phyloP scores from a whole-genome alignment of 495 filamentous ascomycete species.

The Aspergillus conjunctus region DNA sequence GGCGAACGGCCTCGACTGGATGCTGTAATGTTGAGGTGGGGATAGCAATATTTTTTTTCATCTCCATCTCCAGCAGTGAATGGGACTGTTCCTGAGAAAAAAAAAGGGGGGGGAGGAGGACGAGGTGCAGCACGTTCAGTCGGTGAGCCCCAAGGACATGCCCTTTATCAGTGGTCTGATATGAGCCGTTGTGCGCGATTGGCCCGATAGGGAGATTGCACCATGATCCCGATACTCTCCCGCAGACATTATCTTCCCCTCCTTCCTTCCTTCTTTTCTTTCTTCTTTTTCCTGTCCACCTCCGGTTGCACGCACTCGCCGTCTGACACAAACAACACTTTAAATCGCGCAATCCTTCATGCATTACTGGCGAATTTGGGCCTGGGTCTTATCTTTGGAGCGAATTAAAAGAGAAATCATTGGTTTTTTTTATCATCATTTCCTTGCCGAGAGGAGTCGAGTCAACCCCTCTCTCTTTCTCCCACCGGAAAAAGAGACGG shows the following conservation, averaged over 20 bases:
- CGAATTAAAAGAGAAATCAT: slow-evolving; percentile 13
- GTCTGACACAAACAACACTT: slow-evolving; percentile 17
- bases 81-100: not conserved
- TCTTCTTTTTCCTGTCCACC: slow-evolving; percentile 4
- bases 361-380: slow-evolving; percentile 41
- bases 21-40: slow-evolving; percentile 52
- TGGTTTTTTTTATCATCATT: not conserved
- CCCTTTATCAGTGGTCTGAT: slow-evolving; percentile 19
- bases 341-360: slow-evolving; percentile 25
- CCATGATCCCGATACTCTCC: not conserved
- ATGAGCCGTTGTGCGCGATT: slow-evolving; percentile 19
- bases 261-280: not conserved
- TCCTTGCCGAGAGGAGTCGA: not conserved
- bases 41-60: not conserved
- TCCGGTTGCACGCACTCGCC: not conserved
- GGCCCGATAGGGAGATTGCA: slow-evolving; percentile 26
- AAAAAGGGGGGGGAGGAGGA: slow-evolving; percentile 2
- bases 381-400: slow-evolving; percentile 37
- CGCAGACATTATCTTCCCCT: slow-evolving; percentile 1
- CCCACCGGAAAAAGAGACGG: not conserved
- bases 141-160: slow-evolving; percentile 20
- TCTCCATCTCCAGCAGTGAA: no score
- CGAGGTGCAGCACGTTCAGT: slow-evolving; percentile 11
- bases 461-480: not conserved
- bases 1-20: slow-evolving; percentile 91